Evolutionary conservation across 1,139 yeast genomes (phyloP).

Genomic region (Blastobotrys ciferrii): DNA sequence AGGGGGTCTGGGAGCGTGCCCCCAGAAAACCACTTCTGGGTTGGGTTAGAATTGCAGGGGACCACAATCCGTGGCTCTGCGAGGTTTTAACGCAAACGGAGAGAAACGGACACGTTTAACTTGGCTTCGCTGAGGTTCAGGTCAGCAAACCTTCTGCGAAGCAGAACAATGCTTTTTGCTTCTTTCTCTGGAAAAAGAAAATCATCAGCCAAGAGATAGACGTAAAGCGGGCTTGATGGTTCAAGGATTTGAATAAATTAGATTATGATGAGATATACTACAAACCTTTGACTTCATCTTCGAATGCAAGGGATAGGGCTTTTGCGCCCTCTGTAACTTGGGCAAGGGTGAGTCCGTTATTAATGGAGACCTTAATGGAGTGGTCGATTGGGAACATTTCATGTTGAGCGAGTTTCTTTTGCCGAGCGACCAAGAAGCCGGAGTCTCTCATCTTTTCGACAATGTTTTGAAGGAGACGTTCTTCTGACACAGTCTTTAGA

Average conservation of each 20-base stretch:
- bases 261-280: neutral
- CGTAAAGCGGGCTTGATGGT: no score
- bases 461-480: slow-evolving; percentile 59
- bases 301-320: slow-evolving; percentile 16
- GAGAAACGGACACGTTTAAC: no score
- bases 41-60: no score
- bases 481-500: slow-evolving; percentile 40
- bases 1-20: no score
- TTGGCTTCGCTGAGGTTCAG: no score
- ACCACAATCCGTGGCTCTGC: no score
- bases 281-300: slow-evolving; percentile 7
- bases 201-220: no score
- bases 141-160: no score
- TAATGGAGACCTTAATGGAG: slow-evolving; percentile 60
- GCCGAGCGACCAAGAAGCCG: slow-evolving; percentile 64
- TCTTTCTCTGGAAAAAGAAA: no score
- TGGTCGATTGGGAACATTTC: slow-evolving; percentile 73
- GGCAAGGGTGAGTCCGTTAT: slow-evolving; percentile 48
- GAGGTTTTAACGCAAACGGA: no score
- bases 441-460: slow-evolving; percentile 54
- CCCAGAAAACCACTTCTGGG: no score
- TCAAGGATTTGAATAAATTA: neutral
- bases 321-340: slow-evolving; percentile 49
- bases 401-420: slow-evolving; percentile 66
- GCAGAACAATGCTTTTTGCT: no score